Evolutionary conservation across 2,329 filamentous ascomycete species (phyloP).

Genomic region (Botrytis cinerea): DNA sequence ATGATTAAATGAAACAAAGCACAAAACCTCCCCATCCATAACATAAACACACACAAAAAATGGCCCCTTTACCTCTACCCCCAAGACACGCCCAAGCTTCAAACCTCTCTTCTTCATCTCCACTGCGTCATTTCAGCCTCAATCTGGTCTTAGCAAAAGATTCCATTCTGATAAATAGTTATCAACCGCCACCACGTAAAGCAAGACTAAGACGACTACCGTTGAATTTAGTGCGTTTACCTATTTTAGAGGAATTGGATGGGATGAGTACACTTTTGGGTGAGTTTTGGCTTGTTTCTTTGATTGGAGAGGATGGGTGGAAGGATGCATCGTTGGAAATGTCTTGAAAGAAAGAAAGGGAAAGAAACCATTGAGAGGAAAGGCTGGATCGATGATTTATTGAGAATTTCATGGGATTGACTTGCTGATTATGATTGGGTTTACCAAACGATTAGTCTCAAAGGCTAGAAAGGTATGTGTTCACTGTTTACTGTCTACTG

Average conservation of each 20-base stretch:
- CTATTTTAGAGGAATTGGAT: constrained; percentile 8
- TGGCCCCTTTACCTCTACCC: not conserved
- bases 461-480: constrained; percentile 25
- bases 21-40: not conserved
- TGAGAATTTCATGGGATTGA: not conserved
- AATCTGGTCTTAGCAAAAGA: not conserved
- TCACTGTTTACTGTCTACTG: not conserved
- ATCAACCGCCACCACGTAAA: not conserved
- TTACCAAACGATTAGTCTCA: constrained; percentile 18
- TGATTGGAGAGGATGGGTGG: not conserved
- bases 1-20: not conserved
- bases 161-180: not conserved
- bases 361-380: not conserved
- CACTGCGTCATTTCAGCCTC: constrained; percentile 13
- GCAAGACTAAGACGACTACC: not conserved
- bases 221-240: not conserved
- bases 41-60: not conserved
- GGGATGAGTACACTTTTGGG: constrained; percentile 19
- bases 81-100: not conserved
- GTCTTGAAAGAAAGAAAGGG: not conserved
- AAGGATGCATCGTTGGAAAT: not conserved
- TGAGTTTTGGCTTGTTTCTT: not conserved
- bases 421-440: constrained; percentile 12
- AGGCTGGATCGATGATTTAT: not conserved
- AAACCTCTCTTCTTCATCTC: not conserved